These are phyloP conservation scores for Pichia sp. DNA, from an alignment of 1,139 yeast species.

Conservation along the genomic window DNA sequence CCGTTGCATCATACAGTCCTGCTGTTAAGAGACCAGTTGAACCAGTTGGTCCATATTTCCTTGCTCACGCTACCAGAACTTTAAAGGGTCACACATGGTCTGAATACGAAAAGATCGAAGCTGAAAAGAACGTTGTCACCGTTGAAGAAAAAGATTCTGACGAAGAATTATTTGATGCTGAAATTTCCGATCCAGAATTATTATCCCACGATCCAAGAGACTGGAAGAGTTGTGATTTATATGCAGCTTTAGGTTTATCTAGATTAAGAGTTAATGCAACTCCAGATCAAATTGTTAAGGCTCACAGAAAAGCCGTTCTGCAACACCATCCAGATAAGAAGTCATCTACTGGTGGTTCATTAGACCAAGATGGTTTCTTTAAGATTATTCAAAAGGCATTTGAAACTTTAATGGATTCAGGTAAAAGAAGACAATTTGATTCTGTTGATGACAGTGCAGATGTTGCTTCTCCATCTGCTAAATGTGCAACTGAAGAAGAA, in stretches of 20 bases:
- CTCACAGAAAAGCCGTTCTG: slow-evolving; percentile 94
- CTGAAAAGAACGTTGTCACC: slow-evolving; percentile 75
- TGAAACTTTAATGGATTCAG: slow-evolving; percentile 81
- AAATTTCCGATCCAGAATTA: slow-evolving; percentile 60
- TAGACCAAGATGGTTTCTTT: slow-evolving; percentile 95
- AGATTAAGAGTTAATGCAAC: slow-evolving; percentile 89
- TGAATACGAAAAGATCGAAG: slow-evolving; percentile 90
- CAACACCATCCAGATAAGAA: slow-evolving; percentile 98
- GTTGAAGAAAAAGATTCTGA: slow-evolving; percentile 68
- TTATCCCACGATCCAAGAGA: slow-evolving; percentile 92
- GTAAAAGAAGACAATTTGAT: slow-evolving; percentile 87
- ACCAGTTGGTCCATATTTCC: slow-evolving; percentile 93
- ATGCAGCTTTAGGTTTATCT: slow-evolving; percentile 91
- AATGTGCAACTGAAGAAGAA: slow-evolving; percentile 34
- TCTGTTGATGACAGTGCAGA: slow-evolving; percentile 89
- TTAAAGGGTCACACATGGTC: slow-evolving; percentile 98
- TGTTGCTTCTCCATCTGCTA: slow-evolving; percentile 63
- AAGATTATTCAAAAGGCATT: slow-evolving; percentile 96
- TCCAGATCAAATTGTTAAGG: slow-evolving; percentile 89
- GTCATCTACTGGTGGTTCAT: slow-evolving; percentile 63
- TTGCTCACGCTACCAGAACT: slow-evolving; percentile 96
- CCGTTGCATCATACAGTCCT: slow-evolving; percentile 43
- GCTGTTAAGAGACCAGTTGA: slow-evolving; percentile 84
- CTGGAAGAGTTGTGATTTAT: slow-evolving; percentile 95
- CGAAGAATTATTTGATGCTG: slow-evolving; percentile 59